A percentile compares a stretch with the other conserved stretches of the same genome.
Conservation (phyloP, 495 filamentous ascomycete genomes). For the Neurospora discreta region DNA sequence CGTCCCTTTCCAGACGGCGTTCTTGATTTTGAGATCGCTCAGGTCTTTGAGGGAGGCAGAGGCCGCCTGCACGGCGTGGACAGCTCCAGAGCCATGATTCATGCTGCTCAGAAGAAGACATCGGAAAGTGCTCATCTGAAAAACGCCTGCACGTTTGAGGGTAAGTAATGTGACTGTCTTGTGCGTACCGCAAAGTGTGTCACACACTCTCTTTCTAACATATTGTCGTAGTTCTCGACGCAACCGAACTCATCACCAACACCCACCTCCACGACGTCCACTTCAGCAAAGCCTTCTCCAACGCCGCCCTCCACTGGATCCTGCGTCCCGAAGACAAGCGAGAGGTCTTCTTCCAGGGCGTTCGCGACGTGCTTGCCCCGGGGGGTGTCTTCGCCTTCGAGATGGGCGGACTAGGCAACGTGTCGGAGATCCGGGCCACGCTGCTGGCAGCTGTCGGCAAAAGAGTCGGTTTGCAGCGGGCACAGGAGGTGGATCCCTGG, state of each 20-base stretch:
- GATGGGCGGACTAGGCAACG: slow-evolving; percentile 63
- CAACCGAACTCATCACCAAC: slow-evolving; percentile 13
- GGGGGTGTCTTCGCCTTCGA: slow-evolving; percentile 58
- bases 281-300: slow-evolving; percentile 62
- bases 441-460: slow-evolving; percentile 41
- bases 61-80: slow-evolving; percentile 52
- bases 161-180: slow-evolving; percentile 6
- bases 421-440: slow-evolving; percentile 51
- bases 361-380: slow-evolving; percentile 39
- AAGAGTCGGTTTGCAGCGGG: slow-evolving; percentile 38
- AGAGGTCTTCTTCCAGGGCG: slow-evolving; percentile 33
- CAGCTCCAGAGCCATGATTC: slow-evolving; percentile 54
- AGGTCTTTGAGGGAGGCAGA: slow-evolving; percentile 26
- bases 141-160: slow-evolving; percentile 33
- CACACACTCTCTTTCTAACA: background rate
- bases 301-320: slow-evolving; percentile 76
- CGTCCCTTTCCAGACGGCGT: slow-evolving; percentile 40
- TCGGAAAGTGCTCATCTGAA: slow-evolving; percentile 2
- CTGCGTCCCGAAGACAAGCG: slow-evolving; percentile 29
- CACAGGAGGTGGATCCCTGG: slow-evolving; percentile 50
- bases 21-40: slow-evolving; percentile 45
- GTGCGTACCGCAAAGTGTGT: background rate
- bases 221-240: slow-evolving; percentile 23
- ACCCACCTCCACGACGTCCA: slow-evolving; percentile 14
- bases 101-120: slow-evolving; percentile 32